phyloP scores from a whole-genome alignment of 176 grass and related monocot genomes.

The Rhipidocladum racemiflorum region DNA sequence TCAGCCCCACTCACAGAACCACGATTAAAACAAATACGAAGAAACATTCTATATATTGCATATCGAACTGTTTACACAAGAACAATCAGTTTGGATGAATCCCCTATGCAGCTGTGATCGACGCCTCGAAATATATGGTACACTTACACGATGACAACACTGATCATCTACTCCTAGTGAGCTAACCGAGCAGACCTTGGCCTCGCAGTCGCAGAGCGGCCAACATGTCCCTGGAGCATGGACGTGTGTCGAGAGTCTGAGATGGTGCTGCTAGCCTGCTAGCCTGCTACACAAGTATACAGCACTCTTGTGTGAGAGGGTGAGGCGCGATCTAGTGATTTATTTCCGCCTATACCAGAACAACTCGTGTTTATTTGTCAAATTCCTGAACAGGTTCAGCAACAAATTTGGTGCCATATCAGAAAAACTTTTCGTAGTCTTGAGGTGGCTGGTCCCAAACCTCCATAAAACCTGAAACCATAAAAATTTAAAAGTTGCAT shows the following conservation, averaged over 20 bases:
- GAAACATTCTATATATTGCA: neutral
- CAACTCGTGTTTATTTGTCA: neutral
- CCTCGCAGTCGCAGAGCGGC: neutral
- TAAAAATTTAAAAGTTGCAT: neutral
- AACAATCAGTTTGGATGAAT: neutral
- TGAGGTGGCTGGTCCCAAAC: conserved; percentile 63
- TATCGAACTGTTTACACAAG: neutral
- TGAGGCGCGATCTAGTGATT: conserved; percentile 10
- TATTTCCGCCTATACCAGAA: conserved; percentile 12
- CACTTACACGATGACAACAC: neutral
- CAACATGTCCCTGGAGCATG: neutral
- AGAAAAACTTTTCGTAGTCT: conserved; percentile 75
- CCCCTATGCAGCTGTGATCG: neutral
- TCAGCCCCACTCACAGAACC: neutral
- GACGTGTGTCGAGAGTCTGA: neutral
- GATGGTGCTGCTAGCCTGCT: neutral
- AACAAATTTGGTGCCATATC: conserved; percentile 11
- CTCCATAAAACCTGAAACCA: conserved; percentile 67
- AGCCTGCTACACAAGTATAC: neutral
- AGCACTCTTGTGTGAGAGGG: neutral
- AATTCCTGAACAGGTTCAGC: conserved; percentile 14
- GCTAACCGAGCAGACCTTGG: neutral
- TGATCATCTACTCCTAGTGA: neutral
- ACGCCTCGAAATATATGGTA: neutral
- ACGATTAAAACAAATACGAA: neutral